A percentile compares a stretch with the other conserved stretches of the same genome.
phyloP scores from a whole-genome alignment of 176 grass and related monocot genomes.

The Carex cristatella region DNA sequence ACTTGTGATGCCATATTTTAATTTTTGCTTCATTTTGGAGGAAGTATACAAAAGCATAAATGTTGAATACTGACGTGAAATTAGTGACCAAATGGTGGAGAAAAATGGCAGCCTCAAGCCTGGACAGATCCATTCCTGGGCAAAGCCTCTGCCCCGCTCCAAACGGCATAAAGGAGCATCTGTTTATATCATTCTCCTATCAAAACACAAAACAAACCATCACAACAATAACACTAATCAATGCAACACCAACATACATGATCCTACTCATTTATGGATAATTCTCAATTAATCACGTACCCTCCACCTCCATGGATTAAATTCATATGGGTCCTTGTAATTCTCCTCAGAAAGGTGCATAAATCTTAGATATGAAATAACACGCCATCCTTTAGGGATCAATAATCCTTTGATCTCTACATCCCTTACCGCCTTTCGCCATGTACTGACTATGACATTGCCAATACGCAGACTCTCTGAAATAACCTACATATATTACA shows the following conservation, averaged over 20 bases:
- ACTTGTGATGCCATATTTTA: background rate
- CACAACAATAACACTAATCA: background rate
- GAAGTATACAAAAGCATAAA: background rate
- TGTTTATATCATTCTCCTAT: conserved; percentile 76
- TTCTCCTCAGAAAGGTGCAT: conserved; percentile 67
- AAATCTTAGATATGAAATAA: conserved; percentile 73
- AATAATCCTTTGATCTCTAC: conserved; percentile 82
- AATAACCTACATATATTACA: conserved; percentile 24
- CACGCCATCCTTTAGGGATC: conserved; percentile 93
- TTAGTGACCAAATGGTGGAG: conserved; percentile 96
- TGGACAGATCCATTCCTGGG: conserved; percentile 91
- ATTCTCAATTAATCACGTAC: conserved; percentile 42
- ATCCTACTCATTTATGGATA: background rate
- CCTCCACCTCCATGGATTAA: conserved; percentile 99
- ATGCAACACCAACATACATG: background rate
- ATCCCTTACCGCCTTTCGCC: conserved; percentile 76
- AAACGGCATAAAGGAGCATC: conserved; percentile 82
- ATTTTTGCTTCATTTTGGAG: background rate
- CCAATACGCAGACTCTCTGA: conserved; percentile 70
- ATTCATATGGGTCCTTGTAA: conserved; percentile 68
- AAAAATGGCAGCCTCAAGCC: conserved; percentile 97
- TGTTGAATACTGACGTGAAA: conserved; percentile 61
- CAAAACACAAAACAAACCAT: background rate
- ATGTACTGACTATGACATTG: conserved; percentile 85
- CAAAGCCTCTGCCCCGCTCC: conserved; percentile 95